Conservation (phyloP, 1,284 basidiomycete genomes). For the Neolentinus lepideus region DNA sequence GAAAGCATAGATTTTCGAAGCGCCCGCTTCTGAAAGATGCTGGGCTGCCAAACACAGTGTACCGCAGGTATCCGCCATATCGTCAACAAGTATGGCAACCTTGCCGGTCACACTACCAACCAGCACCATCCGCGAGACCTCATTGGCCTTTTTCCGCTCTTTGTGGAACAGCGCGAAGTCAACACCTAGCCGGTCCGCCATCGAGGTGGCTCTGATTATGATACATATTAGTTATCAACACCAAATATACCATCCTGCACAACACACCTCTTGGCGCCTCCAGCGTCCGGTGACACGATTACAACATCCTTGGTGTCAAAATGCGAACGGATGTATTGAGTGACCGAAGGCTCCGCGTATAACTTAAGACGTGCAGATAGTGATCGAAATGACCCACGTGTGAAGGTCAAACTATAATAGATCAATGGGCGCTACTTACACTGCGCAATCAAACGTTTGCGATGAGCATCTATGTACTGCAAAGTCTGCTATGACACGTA, state of each 20-base stretch:
- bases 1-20: conserved; percentile 81
- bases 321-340: conserved; percentile 91
- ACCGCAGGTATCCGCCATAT: conserved; percentile 99
- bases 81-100: conserved; percentile 96
- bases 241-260: neutral
- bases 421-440: conserved; percentile 33
- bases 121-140: conserved; percentile 98
- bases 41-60: conserved; percentile 91
- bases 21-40: conserved; percentile 89
- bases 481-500: conserved; percentile 38
- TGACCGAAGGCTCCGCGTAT: conserved; percentile 95
- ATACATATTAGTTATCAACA: neutral
- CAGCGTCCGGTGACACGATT: conserved; percentile 98
- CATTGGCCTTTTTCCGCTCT: conserved; percentile 99
- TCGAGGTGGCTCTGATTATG: conserved; percentile 80
- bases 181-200: conserved; percentile 93
- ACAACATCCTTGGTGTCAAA: conserved; percentile 86
- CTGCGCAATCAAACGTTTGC: conserved; percentile 23
- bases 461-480: conserved; percentile 11
- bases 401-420: conserved; percentile 17
- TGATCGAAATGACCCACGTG: conserved; percentile 9
- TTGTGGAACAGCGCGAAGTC: conserved; percentile 99
- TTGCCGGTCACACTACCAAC: conserved; percentile 94
- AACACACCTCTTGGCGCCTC: conserved; percentile 90
- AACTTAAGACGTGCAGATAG: conserved; percentile 42